These are phyloP conservation scores for Fusarium anguioides DNA, from an alignment of 2,329 filamentous ascomycete species.

Conservation along the genomic window DNA sequence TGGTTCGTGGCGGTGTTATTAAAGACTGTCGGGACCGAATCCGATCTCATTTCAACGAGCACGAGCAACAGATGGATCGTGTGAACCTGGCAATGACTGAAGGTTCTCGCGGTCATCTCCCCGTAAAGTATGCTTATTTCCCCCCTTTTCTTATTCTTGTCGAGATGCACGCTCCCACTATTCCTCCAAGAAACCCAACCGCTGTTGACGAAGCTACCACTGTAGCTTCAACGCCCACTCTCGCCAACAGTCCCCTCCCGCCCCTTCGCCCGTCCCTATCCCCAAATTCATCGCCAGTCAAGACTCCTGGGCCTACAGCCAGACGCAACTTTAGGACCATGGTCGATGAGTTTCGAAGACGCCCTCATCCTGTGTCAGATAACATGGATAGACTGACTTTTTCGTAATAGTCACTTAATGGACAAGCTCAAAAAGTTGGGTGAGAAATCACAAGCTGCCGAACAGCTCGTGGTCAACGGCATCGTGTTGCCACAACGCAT, in stretches of 20 bases:
- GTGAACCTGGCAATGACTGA: slow-evolving; percentile 66
- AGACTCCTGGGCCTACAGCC: slow-evolving; percentile 29
- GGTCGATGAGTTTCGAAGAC: slow-evolving; percentile 44
- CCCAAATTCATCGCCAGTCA: slow-evolving; percentile 8
- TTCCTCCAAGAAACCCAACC: neutral
- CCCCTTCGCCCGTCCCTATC: slow-evolving; percentile 1
- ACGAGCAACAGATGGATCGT: slow-evolving; percentile 65
- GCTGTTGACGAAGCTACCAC: slow-evolving; percentile 1
- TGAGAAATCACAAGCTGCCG: slow-evolving; percentile 50
- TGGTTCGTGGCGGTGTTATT: slow-evolving; percentile 71
- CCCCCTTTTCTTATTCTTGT: slow-evolving; percentile 51
- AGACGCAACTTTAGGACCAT: slow-evolving; percentile 39
- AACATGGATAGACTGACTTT: slow-evolving; percentile 49
- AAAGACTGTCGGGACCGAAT: slow-evolving; percentile 67
- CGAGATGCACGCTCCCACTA: slow-evolving; percentile 27
- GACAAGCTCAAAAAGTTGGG: slow-evolving; percentile 64
- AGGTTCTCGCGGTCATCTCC: slow-evolving; percentile 63
- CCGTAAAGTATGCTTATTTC: slow-evolving; percentile 65
- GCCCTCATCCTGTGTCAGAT: slow-evolving; percentile 44
- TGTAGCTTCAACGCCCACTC: slow-evolving; percentile 3
- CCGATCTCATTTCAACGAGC: slow-evolving; percentile 68
- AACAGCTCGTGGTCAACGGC: slow-evolving; percentile 50
- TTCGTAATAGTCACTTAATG: slow-evolving; percentile 61
- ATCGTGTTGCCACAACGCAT: slow-evolving; percentile 55
- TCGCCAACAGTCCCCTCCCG: slow-evolving; percentile 6